phyloP scores from a whole-genome alignment of 2,329 filamentous ascomycete species.

The Pestalotiopsis sp. region DNA sequence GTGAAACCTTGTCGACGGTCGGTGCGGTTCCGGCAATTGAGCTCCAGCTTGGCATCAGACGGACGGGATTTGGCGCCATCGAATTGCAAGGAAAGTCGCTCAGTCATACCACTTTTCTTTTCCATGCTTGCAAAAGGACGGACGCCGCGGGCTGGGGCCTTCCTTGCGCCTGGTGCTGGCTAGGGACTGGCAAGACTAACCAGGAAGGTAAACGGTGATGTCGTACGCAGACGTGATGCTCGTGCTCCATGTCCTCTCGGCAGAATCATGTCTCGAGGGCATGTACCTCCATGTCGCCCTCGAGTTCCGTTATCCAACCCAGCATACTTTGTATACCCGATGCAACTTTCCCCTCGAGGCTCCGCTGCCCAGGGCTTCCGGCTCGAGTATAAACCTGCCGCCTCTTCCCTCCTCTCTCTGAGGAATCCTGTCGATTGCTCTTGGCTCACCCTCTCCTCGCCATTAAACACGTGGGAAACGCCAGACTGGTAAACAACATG shows the following conservation, averaged over 20 bases:
- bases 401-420: not conserved
- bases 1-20: not conserved
- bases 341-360: not conserved
- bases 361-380: not conserved
- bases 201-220: not conserved
- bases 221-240: not conserved
- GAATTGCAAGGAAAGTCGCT: not conserved
- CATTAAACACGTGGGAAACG: not conserved
- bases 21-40: not conserved
- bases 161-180: not conserved
- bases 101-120: constrained; percentile 1
- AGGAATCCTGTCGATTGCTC: not conserved
- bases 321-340: not conserved
- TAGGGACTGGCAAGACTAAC: not conserved
- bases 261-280: not conserved
- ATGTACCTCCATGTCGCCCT: not conserved
- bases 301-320: not conserved
- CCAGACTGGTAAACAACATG: constrained; percentile 20
- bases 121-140: constrained; percentile 1
- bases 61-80: not conserved
- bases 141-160: not conserved
- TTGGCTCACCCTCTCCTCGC: not conserved
- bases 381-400: not conserved
- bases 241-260: not conserved
- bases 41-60: not conserved